Conservation (phyloP, 306 rosid genomes). For the Cicer arietinum region DNA sequence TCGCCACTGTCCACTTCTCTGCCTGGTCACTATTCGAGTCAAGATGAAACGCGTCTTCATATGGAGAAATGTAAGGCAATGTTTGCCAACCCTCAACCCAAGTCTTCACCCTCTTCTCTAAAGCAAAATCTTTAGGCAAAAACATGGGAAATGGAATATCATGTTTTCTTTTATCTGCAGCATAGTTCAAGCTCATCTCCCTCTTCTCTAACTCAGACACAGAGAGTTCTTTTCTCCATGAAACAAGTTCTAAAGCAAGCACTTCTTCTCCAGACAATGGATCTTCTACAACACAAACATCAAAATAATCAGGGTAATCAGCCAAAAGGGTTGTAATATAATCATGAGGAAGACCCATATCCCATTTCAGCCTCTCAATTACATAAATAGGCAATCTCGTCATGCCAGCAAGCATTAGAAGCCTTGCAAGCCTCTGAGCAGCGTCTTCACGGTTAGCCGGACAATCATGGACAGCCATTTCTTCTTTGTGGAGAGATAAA, state of each 20-base stretch:
- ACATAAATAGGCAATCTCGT: conserved; percentile 67
- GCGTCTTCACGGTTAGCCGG: conserved; percentile 51
- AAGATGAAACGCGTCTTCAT: conserved; percentile 77
- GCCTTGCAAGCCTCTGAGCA: conserved; percentile 65
- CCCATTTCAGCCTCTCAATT: conserved; percentile 80
- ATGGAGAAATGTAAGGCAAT: conserved; percentile 87
- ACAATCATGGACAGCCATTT: conserved; percentile 58
- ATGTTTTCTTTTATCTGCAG: conserved; percentile 45
- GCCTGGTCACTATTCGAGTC: conserved; percentile 67
- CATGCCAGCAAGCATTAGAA: conserved; percentile 75
- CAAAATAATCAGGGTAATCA: conserved; percentile 80
- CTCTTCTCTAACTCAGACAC: conserved; percentile 77
- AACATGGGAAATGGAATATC: conserved; percentile 64
- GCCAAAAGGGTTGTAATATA: conserved; percentile 61
- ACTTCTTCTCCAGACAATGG: conserved; percentile 56
- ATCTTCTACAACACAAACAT: conserved; percentile 62
- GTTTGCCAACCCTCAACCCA: conserved; percentile 85
- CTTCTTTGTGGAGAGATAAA: conserved; percentile 65
- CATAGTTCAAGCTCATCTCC: conserved; percentile 31
- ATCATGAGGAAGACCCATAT: conserved; percentile 80
- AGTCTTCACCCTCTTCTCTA: conserved; percentile 67
- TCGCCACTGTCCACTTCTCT: conserved; percentile 86
- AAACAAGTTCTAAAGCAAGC: conserved; percentile 79
- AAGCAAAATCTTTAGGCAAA: conserved; percentile 77
- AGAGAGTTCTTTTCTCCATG: conserved; percentile 69